Base-by-base conservation (phyloP, 2,329 filamentous ascomycete species). In the Ophiostoma australiae region DNA sequence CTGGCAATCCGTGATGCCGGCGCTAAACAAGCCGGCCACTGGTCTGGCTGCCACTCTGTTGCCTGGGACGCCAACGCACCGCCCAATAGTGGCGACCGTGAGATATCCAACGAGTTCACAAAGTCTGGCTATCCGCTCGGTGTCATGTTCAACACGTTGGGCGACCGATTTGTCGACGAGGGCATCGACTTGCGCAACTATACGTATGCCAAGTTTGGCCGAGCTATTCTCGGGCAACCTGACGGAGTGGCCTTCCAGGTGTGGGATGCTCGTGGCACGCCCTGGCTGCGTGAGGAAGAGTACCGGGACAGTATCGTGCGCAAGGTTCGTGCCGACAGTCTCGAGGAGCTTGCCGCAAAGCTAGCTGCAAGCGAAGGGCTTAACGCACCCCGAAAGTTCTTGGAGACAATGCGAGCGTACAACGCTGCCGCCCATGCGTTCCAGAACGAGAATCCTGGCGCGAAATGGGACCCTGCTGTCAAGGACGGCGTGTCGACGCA, bases 81-180 rank as follows among this genome's bases (percentile, higher is more conserved):
- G 0, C 77, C 82, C 0, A 76, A 86, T 72, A 79, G 80, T 0
- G 89, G 89, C 4, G 85, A 90, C 74, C 82, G 86, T 1, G 79
- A 78, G n/a, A 78, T 86, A 1, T 88, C 88, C 3, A 91, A 91
- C 75, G 84, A 90, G 76, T 90, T 85, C 75, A 91, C 89, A 7
- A 91, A 91, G 76, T 89, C 86, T 20, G 89, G 89, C 0, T 91
- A 91, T 74, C 88, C 89, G 0, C 80, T 91, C 0, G 89, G 89
- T 0, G 74, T 91, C 15, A 90, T 90, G 84, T 71, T 91, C 20
- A 91, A 91, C 74, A 77, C 78, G 0, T 75, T 84, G 0, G 89
- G 89, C 0, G 76, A 83, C 61, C 81, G 89, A 1, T 91, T 91
- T 75, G 87, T 91, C 0, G 88, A 91, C 74, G 89, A 91, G 75